A percentile compares a stretch with the other conserved stretches of the same genome.
Evolutionary conservation across 257 asterid species (phyloP).

Genomic region (Gardenia jasminoides): DNA sequence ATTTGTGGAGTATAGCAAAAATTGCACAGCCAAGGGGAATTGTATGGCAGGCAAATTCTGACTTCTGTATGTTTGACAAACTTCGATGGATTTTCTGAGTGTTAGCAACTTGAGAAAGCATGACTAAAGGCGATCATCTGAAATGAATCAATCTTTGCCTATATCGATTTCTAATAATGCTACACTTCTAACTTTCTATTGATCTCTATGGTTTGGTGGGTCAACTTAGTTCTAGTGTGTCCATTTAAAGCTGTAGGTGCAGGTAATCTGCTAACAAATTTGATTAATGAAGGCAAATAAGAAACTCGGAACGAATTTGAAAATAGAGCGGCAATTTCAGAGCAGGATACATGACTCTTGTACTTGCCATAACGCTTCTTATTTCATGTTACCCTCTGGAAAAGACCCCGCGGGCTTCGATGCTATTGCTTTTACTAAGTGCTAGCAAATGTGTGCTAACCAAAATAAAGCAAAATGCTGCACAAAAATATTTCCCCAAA

Average conservation of each 20-base stretch:
- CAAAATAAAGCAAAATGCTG: not conserved
- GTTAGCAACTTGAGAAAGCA: not conserved
- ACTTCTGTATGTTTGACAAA: not conserved
- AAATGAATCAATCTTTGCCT: not conserved
- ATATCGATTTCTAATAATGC: not conserved
- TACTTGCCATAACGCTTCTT: not conserved
- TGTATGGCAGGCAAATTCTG: not conserved
- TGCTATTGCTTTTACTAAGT: not conserved
- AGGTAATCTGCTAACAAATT: not conserved
- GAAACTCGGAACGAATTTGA: not conserved
- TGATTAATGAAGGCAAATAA: not conserved
- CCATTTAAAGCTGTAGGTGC: no score
- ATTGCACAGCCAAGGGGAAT: not conserved
- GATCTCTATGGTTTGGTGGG: not conserved
- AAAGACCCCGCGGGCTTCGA: not conserved
- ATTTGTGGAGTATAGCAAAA: not conserved
- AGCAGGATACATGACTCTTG: not conserved
- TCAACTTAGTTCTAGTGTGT: not conserved
- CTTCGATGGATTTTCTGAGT: not conserved
- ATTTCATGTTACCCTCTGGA: not conserved
- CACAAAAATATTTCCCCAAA: not conserved
- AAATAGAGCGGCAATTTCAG: not conserved
- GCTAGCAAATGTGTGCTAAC: constrained; percentile 1
- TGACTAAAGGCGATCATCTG: not conserved
- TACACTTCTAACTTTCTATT: no score